Base-by-base conservation (phyloP, 1,139 yeast genomes). In the Eremothecium sinecaudum region DNA sequence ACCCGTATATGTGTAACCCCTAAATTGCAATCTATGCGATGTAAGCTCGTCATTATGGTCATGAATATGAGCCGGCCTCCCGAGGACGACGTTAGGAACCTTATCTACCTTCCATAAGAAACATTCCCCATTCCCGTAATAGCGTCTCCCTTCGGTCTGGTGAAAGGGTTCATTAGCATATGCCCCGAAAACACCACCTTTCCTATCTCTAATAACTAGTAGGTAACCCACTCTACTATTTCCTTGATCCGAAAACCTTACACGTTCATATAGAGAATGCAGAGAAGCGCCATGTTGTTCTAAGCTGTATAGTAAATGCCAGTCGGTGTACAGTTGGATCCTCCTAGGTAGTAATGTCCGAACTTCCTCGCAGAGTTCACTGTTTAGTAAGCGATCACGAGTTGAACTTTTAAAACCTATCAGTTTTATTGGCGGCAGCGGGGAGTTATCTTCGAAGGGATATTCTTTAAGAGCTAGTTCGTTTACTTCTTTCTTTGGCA, bases 81-180 rank as follows among this genome's bases (percentile, higher is more conserved):
- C 32, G 12, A 38, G 39, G 11, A 29, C 36, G 11, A 40, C 17
- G 18, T 38, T 42, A 7, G 52, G 57, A 7, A 58, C 64, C 24
- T 48, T 53, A 40, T 74, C 79, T 23, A 69, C 53, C 48, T 80
- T 82, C 96, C 96, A 90, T 22, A 90, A 66, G 49, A 87, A 86
- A 51, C 97, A 84, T 56, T 90, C 96, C 1, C 97, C 96, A 57
- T 86, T 87, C 2, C 98, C 98, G 48, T 78, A 81, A 59, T 78
- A 90, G 38, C 86, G 66, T 50, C 72, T 71, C 33, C 75, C 75
- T 32, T 79, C 86, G 46, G 77, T 67, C 4, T 86, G 79, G 41
- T 71, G 75, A 38, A 81, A 69, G 38, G 73, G 67, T 45, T 84
- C 95, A 56, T 84, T 90, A 35, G 77, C 50, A 53, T 75, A 92